Percentiles rank a stretch among this genome's conserved stretches.
phyloP scores from a whole-genome alignment of 805 yeast genomes.

The Starmera dryadoides region DNA sequence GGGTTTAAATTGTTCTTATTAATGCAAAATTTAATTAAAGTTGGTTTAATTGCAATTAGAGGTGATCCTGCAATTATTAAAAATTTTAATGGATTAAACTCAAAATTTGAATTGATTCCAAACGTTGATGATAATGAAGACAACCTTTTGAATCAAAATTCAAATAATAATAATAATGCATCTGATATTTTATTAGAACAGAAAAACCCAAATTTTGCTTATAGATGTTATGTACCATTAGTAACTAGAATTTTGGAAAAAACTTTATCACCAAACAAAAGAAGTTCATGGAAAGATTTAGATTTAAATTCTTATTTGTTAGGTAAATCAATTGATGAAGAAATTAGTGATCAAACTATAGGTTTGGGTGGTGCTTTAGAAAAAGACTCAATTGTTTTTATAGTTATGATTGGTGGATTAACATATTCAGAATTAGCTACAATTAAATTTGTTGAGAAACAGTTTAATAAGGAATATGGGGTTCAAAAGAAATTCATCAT shows the following conservation, averaged over 20 bases:
- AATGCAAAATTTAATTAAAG: conserved; percentile 40
- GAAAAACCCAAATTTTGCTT: conserved; percentile 49
- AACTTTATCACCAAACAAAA: conserved; percentile 36
- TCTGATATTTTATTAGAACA: conserved; percentile 24
- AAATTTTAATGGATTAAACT: conserved; percentile 25
- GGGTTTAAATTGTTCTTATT: conserved; percentile 49
- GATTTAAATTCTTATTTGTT: conserved; percentile 26
- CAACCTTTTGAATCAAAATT: too few relatives aligned
- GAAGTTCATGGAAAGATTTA: conserved; percentile 29
- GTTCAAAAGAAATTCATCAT: conserved; percentile 33
- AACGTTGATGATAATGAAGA: conserved; percentile 10
- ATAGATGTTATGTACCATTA: conserved; percentile 81
- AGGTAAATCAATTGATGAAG: conserved; percentile 28
- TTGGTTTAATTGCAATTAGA: conserved; percentile 32
- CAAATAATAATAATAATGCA: neutral
- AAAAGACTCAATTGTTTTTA: conserved; percentile 24
- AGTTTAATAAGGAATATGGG: conserved; percentile 24
- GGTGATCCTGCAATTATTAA: conserved; percentile 27
- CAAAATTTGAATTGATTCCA: conserved; percentile 45
- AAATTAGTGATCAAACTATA: conserved; percentile 8
- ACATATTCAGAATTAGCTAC: conserved; percentile 81
- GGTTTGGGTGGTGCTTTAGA: conserved; percentile 14
- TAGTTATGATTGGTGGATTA: conserved; percentile 75
- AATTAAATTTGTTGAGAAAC: conserved; percentile 50
- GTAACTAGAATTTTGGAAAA: conserved; percentile 62